Conservation (phyloP, 2,329 filamentous ascomycete genomes). For the Elsinoe ampelina region DNA sequence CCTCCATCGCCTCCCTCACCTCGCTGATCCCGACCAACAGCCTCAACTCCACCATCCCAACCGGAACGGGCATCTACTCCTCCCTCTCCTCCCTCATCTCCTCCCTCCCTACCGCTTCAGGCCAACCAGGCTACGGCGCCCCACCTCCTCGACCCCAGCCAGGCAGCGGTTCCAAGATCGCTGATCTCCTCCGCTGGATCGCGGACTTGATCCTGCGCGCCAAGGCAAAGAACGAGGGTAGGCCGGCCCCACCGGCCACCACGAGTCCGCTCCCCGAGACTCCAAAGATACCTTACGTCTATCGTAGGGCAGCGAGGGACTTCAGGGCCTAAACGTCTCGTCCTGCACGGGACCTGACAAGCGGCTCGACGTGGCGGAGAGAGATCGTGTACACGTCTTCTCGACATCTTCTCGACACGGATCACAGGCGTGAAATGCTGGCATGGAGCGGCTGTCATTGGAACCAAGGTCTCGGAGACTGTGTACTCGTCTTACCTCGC, state of each 20-base stretch:
- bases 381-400: too few species aligned
- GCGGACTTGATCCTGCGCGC: conserved; percentile 5
- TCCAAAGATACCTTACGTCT: background rate
- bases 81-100: conserved; percentile 12
- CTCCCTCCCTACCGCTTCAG: background rate
- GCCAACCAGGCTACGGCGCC: conserved; percentile 7
- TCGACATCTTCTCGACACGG: too few species aligned
- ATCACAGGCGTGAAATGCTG: too few species aligned
- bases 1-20: conserved; percentile 5
- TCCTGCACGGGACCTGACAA: too few species aligned
- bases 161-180: conserved; percentile 9
- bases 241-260: background rate
- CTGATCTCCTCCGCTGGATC: conserved; percentile 12
- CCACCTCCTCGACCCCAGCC: conserved; percentile 7
- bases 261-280: background rate
- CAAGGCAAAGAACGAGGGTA: background rate
- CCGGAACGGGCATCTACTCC: conserved; percentile 9
- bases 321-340: background rate
- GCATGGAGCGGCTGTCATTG: too few species aligned
- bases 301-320: background rate
- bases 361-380: too few species aligned
- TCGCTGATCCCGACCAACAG: conserved; percentile 14
- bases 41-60: conserved; percentile 12
- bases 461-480: too few species aligned
- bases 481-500: too few species aligned